Percentiles rank a stretch among this genome's conserved stretches.
Evolutionary conservation across 257 asterid species (phyloP).

Genomic region (Hygrophila difformis): DNA sequence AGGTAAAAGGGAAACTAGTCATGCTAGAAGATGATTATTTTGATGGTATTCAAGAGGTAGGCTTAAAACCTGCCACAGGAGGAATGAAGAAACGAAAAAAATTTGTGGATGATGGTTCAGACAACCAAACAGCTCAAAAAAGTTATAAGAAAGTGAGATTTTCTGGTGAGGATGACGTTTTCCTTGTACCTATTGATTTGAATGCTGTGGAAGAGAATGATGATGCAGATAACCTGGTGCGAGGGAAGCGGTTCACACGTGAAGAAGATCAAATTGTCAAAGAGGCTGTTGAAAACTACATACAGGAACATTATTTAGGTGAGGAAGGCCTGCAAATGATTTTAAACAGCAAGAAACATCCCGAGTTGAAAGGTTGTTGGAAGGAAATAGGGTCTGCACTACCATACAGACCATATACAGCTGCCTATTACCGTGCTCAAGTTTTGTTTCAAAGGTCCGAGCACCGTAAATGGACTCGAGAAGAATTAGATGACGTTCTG

Average conservation of each 20-base stretch:
- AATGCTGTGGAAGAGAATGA: background rate
- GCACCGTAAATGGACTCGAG: constrained; percentile 35
- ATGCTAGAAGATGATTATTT: constrained; percentile 2
- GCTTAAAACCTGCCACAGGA: constrained; percentile 7
- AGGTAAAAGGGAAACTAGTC: constrained; percentile 11
- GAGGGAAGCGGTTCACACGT: constrained; percentile 37
- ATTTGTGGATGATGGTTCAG: constrained; percentile 12
- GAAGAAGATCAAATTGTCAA: constrained; percentile 38
- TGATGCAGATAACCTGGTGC: constrained; percentile 21
- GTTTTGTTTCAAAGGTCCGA: constrained; percentile 34
- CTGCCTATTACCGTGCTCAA: constrained; percentile 36
- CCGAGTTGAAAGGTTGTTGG: constrained; percentile 37
- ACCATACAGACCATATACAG: constrained; percentile 31
- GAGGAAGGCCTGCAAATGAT: constrained; percentile 42
- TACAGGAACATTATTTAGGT: constrained; percentile 28
- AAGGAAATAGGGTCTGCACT: constrained; percentile 29
- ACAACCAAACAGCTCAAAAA: constrained; percentile 19
- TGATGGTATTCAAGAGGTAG: constrained; percentile 9
- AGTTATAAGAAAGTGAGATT: constrained; percentile 41
- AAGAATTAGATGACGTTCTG: constrained; percentile 27
- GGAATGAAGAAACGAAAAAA: constrained; percentile 18
- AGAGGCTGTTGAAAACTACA: constrained; percentile 31
- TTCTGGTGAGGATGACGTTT: constrained; percentile 33
- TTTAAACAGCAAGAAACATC: constrained; percentile 22
- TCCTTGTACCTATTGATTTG: constrained; percentile 18